phyloP scores from a whole-genome alignment of 2,329 filamentous ascomycete species.

The Torrubiella hemipterigena region DNA sequence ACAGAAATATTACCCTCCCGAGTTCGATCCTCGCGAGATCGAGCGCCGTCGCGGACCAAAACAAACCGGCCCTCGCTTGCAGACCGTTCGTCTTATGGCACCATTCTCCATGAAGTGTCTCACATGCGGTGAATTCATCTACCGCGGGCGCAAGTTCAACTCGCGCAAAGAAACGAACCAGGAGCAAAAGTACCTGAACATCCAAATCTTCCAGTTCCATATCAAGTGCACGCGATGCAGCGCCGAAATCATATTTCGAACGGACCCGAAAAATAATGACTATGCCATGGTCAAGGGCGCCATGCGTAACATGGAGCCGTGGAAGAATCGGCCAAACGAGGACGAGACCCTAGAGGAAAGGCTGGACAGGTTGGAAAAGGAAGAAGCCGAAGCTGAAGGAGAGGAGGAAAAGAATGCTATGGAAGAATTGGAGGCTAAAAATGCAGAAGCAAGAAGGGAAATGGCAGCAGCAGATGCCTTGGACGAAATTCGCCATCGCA shows the following conservation, averaged over 20 bases:
- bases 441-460: constrained; percentile 80
- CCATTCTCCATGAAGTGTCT: constrained; percentile 30
- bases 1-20: constrained; percentile 54
- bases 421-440: constrained; percentile 91
- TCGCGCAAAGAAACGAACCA: constrained; percentile 81
- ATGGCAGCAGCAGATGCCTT: constrained; percentile 95
- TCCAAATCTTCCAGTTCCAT: constrained; percentile 72
- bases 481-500: constrained; percentile 86
- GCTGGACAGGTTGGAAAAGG: constrained; percentile 69
- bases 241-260: constrained; percentile 83
- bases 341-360: constrained; percentile 80
- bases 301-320: constrained; percentile 87
- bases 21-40: constrained; percentile 85
- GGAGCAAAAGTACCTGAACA: constrained; percentile 78
- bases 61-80: constrained; percentile 63
- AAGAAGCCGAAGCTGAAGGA: constrained; percentile 52
- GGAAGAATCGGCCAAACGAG: constrained; percentile 52
- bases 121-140: constrained; percentile 63
- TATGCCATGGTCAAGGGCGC: constrained; percentile 73
- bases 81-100: constrained; percentile 77
- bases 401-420: constrained; percentile 77
- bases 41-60: constrained; percentile 58
- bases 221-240: constrained; percentile 81
- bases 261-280: constrained; percentile 90
- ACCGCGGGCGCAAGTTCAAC: constrained; percentile 93